Conservation (phyloP, 768 basidiomycete species). For the Cubamyces lactineus region DNA sequence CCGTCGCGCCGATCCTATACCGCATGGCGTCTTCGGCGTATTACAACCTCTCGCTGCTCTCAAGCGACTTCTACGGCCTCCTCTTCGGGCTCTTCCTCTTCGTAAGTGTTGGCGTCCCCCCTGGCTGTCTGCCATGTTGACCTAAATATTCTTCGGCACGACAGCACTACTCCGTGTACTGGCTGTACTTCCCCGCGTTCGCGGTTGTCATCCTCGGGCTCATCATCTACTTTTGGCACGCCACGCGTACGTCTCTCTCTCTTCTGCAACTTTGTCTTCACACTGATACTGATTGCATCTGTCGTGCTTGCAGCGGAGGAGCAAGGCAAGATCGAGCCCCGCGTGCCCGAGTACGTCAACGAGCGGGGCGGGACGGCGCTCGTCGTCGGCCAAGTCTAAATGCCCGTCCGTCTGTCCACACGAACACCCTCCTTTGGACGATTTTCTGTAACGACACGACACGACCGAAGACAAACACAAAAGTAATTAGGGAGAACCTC, state of each 20-base stretch:
- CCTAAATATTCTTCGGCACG: neutral
- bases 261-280: neutral
- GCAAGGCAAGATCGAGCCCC: conserved; percentile 65
- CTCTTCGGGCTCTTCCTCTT: conserved; percentile 71
- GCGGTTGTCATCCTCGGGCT: conserved; percentile 70
- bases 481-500: too few relatives aligned
- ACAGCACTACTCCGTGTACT: conserved; percentile 82
- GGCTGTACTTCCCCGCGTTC: conserved; percentile 88
- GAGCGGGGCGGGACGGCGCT: conserved; percentile 26
- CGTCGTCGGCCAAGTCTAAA: conserved; percentile 26
- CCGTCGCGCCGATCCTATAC: conserved; percentile 83
- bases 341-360: conserved; percentile 59
- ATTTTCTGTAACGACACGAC: too few relatives aligned
- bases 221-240: conserved; percentile 84
- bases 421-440: too few relatives aligned
- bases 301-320: conserved; percentile 72
- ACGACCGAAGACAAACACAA: too few relatives aligned
- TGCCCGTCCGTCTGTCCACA: neutral
- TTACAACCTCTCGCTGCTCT: conserved; percentile 84
- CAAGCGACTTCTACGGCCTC: conserved; percentile 87
- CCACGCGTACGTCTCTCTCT: conserved; percentile 62
- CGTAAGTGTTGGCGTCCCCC: conserved; percentile 39
- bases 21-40: conserved; percentile 84
- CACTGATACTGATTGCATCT: too few relatives aligned
- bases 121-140: too few relatives aligned